Percentiles rank a stretch among this genome's conserved stretches.
phyloP scores from a whole-genome alignment of 306 rosid genomes.

The Neltuma alba region DNA sequence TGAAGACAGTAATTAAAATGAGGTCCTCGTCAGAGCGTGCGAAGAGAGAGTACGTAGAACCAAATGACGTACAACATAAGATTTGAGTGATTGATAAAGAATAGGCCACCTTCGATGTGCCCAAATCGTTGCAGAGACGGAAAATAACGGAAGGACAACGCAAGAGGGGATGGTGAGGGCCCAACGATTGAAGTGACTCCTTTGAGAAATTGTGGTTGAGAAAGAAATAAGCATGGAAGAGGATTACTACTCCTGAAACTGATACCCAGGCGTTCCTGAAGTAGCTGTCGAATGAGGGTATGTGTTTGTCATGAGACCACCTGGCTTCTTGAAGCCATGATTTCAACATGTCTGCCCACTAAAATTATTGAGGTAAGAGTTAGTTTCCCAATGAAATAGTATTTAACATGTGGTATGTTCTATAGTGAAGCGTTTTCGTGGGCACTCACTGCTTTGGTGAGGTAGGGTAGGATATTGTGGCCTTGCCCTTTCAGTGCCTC shows the following conservation, averaged over 20 bases:
- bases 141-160: conserved; percentile 47
- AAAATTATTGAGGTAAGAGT: not conserved
- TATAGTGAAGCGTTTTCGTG: too few species aligned
- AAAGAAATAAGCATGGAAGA: conserved; percentile 47
- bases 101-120: conserved; percentile 42
- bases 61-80: not conserved
- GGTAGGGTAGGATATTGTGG: conserved; percentile 46
- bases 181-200: conserved; percentile 37
- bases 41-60: not conserved
- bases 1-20: not conserved
- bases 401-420: not conserved
- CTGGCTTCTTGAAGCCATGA: conserved; percentile 58
- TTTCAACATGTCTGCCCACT: conserved; percentile 65
- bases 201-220: conserved; percentile 40
- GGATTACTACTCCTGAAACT: conserved; percentile 37
- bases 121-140: conserved; percentile 63
- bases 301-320: conserved; percentile 42
- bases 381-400: not conserved
- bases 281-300: conserved; percentile 49
- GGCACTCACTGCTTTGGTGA: conserved; percentile 48
- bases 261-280: conserved; percentile 57
- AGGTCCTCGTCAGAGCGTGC: too few species aligned
- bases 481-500: conserved; percentile 45
- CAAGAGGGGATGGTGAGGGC: conserved; percentile 39
- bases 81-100: too few species aligned